Conservation (phyloP, 2,329 filamentous ascomycete genomes). For the Cercospora zeae-maydis region DNA sequence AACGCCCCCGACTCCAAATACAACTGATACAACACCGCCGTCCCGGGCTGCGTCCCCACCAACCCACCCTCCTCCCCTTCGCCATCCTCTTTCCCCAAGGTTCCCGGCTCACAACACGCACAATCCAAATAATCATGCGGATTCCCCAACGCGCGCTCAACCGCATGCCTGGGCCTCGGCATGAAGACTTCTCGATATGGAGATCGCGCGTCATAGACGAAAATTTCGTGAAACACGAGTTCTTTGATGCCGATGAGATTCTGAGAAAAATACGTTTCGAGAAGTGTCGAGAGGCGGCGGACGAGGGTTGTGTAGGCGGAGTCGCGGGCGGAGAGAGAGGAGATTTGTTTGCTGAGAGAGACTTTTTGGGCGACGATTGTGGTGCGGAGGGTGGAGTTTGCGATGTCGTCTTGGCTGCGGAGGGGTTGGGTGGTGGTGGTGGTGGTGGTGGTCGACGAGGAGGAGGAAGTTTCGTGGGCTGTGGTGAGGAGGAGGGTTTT, state of each 20-base stretch:
- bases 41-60: constrained; percentile 62
- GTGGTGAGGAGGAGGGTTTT: constrained; percentile 26
- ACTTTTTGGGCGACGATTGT: constrained; percentile 80
- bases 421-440: constrained; percentile 42
- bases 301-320: constrained; percentile 65
- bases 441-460: background rate
- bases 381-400: constrained; percentile 66
- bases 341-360: constrained; percentile 71
- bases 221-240: constrained; percentile 65
- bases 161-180: constrained; percentile 64
- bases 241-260: constrained; percentile 49
- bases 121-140: constrained; percentile 77
- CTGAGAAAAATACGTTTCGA: constrained; percentile 48
- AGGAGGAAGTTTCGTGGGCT: constrained; percentile 4
- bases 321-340: constrained; percentile 67
- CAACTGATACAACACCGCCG: constrained; percentile 71
- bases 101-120: constrained; percentile 56
- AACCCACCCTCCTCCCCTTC: constrained; percentile 50
- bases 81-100: no score
- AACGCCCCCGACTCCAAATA: constrained; percentile 73
- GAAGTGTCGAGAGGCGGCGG: constrained; percentile 51
- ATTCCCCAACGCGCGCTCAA: constrained; percentile 67
- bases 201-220: constrained; percentile 68
- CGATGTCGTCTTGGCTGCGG: constrained; percentile 71
- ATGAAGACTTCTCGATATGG: constrained; percentile 72